Evolutionary conservation across 805 yeast species (phyloP).

Genomic region (Diddensiella caesifluorescens): DNA sequence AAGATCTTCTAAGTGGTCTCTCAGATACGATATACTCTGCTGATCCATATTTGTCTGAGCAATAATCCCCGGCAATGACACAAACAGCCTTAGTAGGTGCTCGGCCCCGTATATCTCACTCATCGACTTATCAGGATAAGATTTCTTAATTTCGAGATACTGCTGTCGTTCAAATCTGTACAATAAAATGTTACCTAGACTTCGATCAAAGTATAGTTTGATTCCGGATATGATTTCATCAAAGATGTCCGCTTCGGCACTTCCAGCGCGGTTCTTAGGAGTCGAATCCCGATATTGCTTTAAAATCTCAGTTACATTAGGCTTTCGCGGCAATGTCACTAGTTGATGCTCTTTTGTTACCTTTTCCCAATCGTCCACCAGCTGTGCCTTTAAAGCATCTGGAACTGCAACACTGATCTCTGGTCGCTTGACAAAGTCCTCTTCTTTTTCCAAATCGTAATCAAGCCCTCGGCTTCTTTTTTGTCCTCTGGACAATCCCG

Average conservation of each 20-base stretch:
- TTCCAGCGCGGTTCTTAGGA: slow-evolving; percentile 27
- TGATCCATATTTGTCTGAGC: slow-evolving; percentile 75
- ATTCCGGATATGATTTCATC: slow-evolving; percentile 71
- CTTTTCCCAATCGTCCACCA: slow-evolving; percentile 92
- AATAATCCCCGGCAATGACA: slow-evolving; percentile 77
- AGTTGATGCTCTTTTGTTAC: slow-evolving; percentile 76
- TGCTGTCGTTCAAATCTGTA: slow-evolving; percentile 78
- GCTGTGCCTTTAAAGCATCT: slow-evolving; percentile 55
- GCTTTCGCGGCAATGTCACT: slow-evolving; percentile 56
- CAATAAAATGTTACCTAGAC: slow-evolving; percentile 61
- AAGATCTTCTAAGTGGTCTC: slow-evolving; percentile 50
- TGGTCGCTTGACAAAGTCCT: slow-evolving; percentile 33
- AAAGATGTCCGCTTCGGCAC: slow-evolving; percentile 45
- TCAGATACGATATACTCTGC: slow-evolving; percentile 54
- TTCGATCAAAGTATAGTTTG: slow-evolving; percentile 64
- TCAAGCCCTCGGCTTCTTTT: slow-evolving; percentile 27
- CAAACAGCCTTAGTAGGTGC: slow-evolving; percentile 72
- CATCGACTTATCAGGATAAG: slow-evolving; percentile 34
- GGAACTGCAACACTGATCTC: slow-evolving; percentile 60
- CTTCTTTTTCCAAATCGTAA: slow-evolving; percentile 33
- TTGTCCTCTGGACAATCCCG: slow-evolving; percentile 8
- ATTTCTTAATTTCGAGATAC: slow-evolving; percentile 45
- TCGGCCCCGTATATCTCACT: slow-evolving; percentile 68
- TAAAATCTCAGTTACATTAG: slow-evolving; percentile 51
- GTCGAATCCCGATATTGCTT: slow-evolving; percentile 40